A percentile compares a stretch with the other conserved stretches of the same genome.
Conservation (phyloP, 2,329 filamentous ascomycete genomes). For the Oidium heveae region DNA sequence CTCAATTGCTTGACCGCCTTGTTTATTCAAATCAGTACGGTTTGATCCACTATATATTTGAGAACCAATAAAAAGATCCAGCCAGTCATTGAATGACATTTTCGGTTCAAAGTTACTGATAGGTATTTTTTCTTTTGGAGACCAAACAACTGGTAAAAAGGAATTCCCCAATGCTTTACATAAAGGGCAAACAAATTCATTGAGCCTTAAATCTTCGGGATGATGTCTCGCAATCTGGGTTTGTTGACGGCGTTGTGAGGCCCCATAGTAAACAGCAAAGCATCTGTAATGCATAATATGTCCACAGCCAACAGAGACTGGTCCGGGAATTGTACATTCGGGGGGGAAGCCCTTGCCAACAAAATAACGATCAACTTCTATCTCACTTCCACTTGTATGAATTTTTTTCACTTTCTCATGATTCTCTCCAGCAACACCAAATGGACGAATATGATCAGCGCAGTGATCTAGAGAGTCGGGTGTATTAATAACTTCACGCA, state of each 20-base stretch:
- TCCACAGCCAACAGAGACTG: slow-evolving; percentile 75
- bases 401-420: slow-evolving; percentile 52
- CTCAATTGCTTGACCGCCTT: slow-evolving; percentile 4
- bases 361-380: slow-evolving; percentile 51
- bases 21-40: slow-evolving; percentile 1
- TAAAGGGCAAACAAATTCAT: slow-evolving; percentile 88
- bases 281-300: slow-evolving; percentile 98
- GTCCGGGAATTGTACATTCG: slow-evolving; percentile 38
- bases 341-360: slow-evolving; percentile 76
- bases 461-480: slow-evolving; percentile 66
- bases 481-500: slow-evolving; percentile 57
- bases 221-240: slow-evolving; percentile 90
- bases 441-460: slow-evolving; percentile 61
- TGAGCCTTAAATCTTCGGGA: slow-evolving; percentile 50
- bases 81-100: slow-evolving; percentile 28
- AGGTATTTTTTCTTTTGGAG: slow-evolving; percentile 64
- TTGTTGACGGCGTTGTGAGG: slow-evolving; percentile 58
- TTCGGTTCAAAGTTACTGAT: slow-evolving; percentile 41
- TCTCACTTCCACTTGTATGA: slow-evolving; percentile 42
- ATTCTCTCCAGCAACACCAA: slow-evolving; percentile 78
- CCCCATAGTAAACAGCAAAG: slow-evolving; percentile 75
- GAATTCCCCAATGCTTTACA: slow-evolving; percentile 93
- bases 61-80: slow-evolving; percentile 2
- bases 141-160: slow-evolving; percentile 90
- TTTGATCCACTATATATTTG: slow-evolving; percentile 5